Evolutionary conservation across 83 land plant species (phyloP), one percentile per base, ranked within the genome.

Genomic region (Thuja plicata): DNA sequence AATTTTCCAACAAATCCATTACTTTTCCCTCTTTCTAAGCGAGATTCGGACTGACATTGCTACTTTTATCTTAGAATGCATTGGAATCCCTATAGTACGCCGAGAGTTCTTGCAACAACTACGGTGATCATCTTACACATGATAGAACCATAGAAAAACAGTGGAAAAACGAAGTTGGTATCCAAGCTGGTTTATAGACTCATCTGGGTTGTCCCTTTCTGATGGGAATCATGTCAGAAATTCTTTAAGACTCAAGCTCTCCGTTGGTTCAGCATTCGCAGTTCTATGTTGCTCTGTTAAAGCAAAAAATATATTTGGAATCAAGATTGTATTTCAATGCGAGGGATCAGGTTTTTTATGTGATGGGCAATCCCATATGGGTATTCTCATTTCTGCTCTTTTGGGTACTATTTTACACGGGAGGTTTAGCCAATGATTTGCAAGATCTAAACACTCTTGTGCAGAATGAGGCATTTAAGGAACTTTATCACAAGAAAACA

Each of bases 401-500:
- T 30, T 43, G 85, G 54, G 35, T 15, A 2, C n/a, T 41, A 21
- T 80, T 41, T 8, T 80, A 27, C 45, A 19, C 2, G 54, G 34
- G 55, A 83, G 85, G n/a, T 83, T n/a, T 43, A 11, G 85, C 7
- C 17, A 46, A 46, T n/a, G 27, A 30, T 46, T 32, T 83, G 16
- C 85, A 76, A 17, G 89, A 81, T 54, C 80, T 88, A 27, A 37
- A 88, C 55, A 45, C 45, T 15, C 55, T 24, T 37, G 77, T 89
- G 19, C 88, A 43, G 11, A 85, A 73, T 34, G 86, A 89, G 43
- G 90, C 88, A n/a, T 86, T 70, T 82, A 86, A 37, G 60, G 77
- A 24, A 32, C 52, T 89, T 19, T 5, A 38, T 8, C 91, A 88
- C 17, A 76, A 90, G 55, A 88, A 37, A 40, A 90, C 90, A 43